A percentile compares a stretch with the other conserved stretches of the same genome.
Evolutionary conservation across 1,284 basidiomycete genomes (phyloP).

Genomic region (Ceratobasidium sp.): DNA sequence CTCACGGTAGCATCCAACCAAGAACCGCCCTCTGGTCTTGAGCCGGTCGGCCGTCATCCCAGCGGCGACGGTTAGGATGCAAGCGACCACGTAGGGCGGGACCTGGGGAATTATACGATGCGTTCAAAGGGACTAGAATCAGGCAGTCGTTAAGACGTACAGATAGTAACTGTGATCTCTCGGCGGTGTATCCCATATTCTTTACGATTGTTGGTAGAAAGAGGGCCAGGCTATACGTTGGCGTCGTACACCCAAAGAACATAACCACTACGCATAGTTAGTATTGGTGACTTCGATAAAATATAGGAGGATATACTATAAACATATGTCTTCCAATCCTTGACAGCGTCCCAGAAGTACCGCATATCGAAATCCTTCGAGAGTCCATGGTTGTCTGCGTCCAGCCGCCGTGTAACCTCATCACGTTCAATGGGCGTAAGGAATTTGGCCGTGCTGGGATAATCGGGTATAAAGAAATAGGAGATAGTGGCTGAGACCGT

Average conservation of each 20-base stretch:
- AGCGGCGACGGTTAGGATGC: slow-evolving; percentile 53
- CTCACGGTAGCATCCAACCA: slow-evolving; percentile 38
- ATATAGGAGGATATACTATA: slow-evolving; percentile 60
- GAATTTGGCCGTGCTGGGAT: slow-evolving; percentile 68
- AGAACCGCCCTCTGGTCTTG: slow-evolving; percentile 30
- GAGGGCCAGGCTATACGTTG: slow-evolving; percentile 58
- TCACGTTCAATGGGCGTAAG: slow-evolving; percentile 62
- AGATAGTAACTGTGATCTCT: slow-evolving; percentile 51
- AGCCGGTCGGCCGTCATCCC: slow-evolving; percentile 49
- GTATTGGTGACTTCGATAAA: background rate
- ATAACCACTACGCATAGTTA: slow-evolving; percentile 28
- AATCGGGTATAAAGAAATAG: slow-evolving; percentile 69
- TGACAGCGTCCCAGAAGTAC: slow-evolving; percentile 62
- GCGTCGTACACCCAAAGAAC: slow-evolving; percentile 54
- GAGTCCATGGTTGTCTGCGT: slow-evolving; percentile 61
- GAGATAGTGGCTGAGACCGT: slow-evolving; percentile 55
- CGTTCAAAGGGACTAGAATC: background rate
- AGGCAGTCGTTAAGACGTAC: background rate
- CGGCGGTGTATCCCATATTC: slow-evolving; percentile 56
- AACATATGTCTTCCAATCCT: slow-evolving; percentile 67
- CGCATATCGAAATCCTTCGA: slow-evolving; percentile 63
- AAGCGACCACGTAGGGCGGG: slow-evolving; percentile 38
- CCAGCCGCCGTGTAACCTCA: slow-evolving; percentile 62
- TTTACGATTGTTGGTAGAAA: slow-evolving; percentile 67
- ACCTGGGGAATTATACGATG: background rate